These are phyloP conservation scores for Trifolium fragiferum DNA, from an alignment of 306 rosid species.

Conservation along the genomic window DNA sequence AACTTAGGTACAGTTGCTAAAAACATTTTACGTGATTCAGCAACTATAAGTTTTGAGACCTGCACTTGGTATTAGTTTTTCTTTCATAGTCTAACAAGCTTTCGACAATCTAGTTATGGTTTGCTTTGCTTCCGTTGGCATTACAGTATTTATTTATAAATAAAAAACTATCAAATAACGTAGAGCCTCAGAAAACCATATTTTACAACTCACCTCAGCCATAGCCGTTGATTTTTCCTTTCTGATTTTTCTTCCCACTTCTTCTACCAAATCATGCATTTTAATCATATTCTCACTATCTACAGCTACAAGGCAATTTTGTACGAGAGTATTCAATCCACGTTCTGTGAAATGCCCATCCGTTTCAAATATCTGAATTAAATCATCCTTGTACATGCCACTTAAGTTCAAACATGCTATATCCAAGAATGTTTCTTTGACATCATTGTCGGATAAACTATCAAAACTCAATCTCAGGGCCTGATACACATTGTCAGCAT, in stretches of 20 bases:
- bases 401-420: conserved; percentile 1
- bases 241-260: neutral
- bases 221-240: neutral
- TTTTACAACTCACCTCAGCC: neutral
- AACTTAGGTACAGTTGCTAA: neutral
- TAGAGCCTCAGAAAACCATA: neutral
- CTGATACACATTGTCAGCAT: too few relatives aligned
- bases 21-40: neutral
- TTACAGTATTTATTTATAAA: too few relatives aligned
- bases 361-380: neutral
- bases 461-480: too few relatives aligned
- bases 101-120: too few relatives aligned
- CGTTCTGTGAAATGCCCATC: neutral
- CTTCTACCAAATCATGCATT: conserved; percentile 3
- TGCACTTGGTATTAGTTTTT: too few relatives aligned
- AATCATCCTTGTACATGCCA: neutral
- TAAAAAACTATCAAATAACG: neutral
- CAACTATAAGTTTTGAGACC: neutral
- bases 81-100: too few relatives aligned
- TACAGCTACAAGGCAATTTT: neutral
- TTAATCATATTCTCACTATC: neutral
- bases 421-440: conserved; percentile 4
- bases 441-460: neutral
- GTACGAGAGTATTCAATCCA: neutral
- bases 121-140: too few relatives aligned